A percentile compares a stretch with the other conserved stretches of the same genome.
Evolutionary conservation across 176 grass and related monocot genomes (phyloP).

Genomic region (Sorghum bicolor): DNA sequence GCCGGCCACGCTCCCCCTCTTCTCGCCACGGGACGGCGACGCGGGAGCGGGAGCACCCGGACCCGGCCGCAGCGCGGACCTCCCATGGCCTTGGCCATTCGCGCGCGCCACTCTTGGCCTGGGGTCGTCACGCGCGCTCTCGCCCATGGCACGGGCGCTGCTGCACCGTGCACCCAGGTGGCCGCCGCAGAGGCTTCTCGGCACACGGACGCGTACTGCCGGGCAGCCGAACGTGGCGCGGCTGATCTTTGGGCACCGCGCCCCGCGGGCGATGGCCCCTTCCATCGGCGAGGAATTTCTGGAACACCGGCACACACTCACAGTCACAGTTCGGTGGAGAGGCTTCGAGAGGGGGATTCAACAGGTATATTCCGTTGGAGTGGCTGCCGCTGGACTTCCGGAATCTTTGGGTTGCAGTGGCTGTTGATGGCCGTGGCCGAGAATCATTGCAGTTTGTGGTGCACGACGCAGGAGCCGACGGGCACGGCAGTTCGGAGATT

Average conservation of each 20-base stretch:
- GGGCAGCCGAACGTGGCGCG: not conserved
- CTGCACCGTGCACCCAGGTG: not conserved
- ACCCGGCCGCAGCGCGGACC: not conserved
- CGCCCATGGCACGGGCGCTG: not conserved
- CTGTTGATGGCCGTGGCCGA: not conserved
- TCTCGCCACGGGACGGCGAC: not conserved
- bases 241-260: not conserved
- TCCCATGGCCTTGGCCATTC: not conserved
- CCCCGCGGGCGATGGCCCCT: constrained; percentile 13
- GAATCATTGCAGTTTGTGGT: constrained; percentile 23
- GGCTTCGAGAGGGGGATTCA: not conserved
- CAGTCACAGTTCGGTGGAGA: not conserved
- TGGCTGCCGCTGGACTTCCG: not conserved
- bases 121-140: constrained; percentile 2
- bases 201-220: not conserved
- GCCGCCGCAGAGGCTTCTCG: not conserved
- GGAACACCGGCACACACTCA: not conserved
- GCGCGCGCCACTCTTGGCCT: not conserved
- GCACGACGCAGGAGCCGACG: not conserved
- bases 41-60: not conserved
- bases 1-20: constrained; percentile 63
- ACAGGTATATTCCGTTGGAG: constrained; percentile 2
- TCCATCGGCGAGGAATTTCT: constrained; percentile 16
- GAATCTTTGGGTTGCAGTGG: not conserved
- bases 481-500: constrained; percentile 9